Evolutionary conservation across 345 rosid species (phyloP).

Genomic region (Euphorbia peplus): DNA sequence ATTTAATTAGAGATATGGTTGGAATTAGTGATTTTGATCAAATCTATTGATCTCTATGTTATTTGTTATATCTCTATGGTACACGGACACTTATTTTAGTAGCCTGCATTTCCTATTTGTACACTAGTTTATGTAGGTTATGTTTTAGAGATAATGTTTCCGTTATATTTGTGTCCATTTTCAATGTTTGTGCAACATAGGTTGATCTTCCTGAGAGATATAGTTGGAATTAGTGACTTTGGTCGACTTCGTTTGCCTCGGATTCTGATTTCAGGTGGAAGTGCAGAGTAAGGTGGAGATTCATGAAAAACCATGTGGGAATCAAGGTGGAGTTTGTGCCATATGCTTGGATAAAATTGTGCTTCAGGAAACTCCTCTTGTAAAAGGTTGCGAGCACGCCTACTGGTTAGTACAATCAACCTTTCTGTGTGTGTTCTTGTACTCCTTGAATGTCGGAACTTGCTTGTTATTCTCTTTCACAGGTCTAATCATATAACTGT

Average conservation of each 20-base stretch:
- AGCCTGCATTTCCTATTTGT: too few species aligned
- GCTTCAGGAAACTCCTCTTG: slow-evolving; percentile 84
- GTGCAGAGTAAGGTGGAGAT: slow-evolving; percentile 25
- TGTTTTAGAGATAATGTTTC: too few species aligned
- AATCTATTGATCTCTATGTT: too few species aligned
- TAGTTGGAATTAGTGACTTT: neutral
- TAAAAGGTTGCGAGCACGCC: slow-evolving; percentile 94
- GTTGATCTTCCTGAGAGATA: neutral
- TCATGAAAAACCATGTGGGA: slow-evolving; percentile 44
- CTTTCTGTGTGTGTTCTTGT: neutral
- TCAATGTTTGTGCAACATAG: too few species aligned
- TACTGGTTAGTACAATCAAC: slow-evolving; percentile 58
- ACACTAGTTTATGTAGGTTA: too few species aligned
- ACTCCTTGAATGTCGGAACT: neutral
- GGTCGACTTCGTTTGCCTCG: neutral
- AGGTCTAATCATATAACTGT: neutral
- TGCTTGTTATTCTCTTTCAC: neutral
- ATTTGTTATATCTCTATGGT: too few species aligned
- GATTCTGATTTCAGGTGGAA: slow-evolving; percentile 39
- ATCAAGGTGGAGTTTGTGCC: slow-evolving; percentile 73
- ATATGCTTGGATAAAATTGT: slow-evolving; percentile 80
- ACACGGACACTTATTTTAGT: too few species aligned
- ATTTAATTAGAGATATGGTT: too few species aligned
- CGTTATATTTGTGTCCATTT: too few species aligned
- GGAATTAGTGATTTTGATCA: too few species aligned